phyloP scores from a whole-genome alignment of 768 basidiomycete species.

The Pulveroboletus ravenelii region DNA sequence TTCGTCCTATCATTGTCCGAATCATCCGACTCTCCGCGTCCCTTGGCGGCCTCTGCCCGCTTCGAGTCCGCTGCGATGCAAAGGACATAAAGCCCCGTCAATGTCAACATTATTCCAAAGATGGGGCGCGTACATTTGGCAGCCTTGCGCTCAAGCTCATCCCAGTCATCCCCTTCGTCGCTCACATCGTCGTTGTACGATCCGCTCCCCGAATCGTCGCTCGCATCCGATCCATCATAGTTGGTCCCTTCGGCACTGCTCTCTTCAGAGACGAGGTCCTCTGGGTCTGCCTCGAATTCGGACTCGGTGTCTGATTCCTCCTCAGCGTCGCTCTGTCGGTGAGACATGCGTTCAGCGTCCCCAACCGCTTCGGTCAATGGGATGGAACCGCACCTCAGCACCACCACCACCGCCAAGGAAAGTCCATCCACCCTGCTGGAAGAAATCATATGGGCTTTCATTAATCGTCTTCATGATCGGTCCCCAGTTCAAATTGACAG shows the following conservation, averaged over 20 bases:
- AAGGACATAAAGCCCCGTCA: neutral
- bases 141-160: constrained; percentile 88
- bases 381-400: constrained; percentile 51
- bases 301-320: constrained; percentile 65
- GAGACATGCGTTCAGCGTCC: constrained; percentile 34
- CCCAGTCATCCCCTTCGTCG: constrained; percentile 91
- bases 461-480: constrained; percentile 99
- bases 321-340: constrained; percentile 51
- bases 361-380: neutral
- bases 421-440: constrained; percentile 98
- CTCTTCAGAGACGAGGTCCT: constrained; percentile 38
- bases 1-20: constrained; percentile 47
- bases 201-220: constrained; percentile 56
- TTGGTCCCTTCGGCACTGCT: constrained; percentile 52
- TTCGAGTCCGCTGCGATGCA: constrained; percentile 52
- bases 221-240: constrained; percentile 49
- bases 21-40: constrained; percentile 46
- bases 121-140: constrained; percentile 58
- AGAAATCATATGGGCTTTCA: constrained; percentile 92
- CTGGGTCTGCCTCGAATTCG: constrained; percentile 54
- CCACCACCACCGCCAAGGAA: constrained; percentile 61
- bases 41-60: constrained; percentile 36
- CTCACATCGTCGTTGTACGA: constrained; percentile 57
- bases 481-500: constrained; percentile 97
- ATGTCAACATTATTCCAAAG: neutral